Percentiles rank a stretch among this genome's conserved stretches.
Evolutionary conservation across 176 grass and related monocot genomes (phyloP).

Genomic region (Otatea glauca): DNA sequence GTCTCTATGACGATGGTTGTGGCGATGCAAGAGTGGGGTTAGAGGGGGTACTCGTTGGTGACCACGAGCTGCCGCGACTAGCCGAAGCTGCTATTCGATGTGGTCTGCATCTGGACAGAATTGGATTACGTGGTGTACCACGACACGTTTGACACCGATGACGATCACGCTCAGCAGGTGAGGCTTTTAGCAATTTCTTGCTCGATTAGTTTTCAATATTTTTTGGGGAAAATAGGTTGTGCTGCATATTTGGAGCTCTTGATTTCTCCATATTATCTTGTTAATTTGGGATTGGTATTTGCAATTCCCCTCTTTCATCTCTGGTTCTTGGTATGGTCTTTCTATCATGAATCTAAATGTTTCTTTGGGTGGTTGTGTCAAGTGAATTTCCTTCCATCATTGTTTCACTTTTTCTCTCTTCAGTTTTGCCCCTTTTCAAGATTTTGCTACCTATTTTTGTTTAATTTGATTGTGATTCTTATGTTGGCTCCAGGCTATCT

Average conservation of each 20-base stretch:
- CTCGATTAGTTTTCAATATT: background rate
- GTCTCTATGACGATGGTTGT: constrained; percentile 22
- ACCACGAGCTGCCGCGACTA: constrained; percentile 78
- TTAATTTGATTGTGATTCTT: constrained; percentile 16
- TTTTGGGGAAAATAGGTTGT: background rate
- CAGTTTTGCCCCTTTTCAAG: background rate
- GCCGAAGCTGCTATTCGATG: constrained; percentile 90
- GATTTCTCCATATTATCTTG: constrained; percentile 4
- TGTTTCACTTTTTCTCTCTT: background rate
- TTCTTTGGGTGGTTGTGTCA: constrained; percentile 1
- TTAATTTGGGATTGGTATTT: constrained; percentile 23
- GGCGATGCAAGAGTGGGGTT: constrained; percentile 70
- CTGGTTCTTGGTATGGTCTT: constrained; percentile 22
- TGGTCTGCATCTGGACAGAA: constrained; percentile 86
- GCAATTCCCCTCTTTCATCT: background rate
- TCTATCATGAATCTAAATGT: constrained; percentile 13
- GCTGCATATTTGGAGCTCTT: background rate
- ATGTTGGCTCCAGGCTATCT: background rate
- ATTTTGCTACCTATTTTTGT: background rate
- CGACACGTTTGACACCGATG: constrained; percentile 75
- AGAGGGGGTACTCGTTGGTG: constrained; percentile 80
- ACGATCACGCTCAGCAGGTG: constrained; percentile 80
- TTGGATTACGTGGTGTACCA: constrained; percentile 95
- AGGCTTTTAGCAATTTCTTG: constrained; percentile 16
- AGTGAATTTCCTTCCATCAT: background rate